These are phyloP conservation scores for Malus hybrid DNA, from an alignment of 331 rosid species.

Conservation along the genomic window DNA sequence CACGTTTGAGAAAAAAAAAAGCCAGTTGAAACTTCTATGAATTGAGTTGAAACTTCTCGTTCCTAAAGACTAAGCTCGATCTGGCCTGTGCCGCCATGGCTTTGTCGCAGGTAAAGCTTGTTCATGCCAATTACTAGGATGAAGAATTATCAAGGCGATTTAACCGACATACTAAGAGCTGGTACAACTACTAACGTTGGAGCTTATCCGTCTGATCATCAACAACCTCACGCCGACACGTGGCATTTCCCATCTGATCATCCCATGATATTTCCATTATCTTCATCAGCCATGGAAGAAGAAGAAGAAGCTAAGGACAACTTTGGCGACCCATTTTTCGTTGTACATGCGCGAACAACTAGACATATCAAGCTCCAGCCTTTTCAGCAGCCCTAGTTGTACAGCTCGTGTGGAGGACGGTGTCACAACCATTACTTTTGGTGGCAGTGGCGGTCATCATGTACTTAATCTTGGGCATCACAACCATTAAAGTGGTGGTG, in stretches of 20 bases:
- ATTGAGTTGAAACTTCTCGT: no score
- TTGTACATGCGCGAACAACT: conserved; percentile 48
- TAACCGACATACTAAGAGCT: conserved; percentile 70
- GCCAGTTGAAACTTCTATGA: no score
- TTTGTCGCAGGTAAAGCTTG: conserved; percentile 3
- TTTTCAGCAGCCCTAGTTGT: conserved; percentile 11
- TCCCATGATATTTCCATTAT: conserved; percentile 30
- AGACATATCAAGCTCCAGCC: conserved; percentile 7
- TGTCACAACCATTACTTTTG: neutral
- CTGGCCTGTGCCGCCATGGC: no score
- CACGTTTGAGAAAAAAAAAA: no score
- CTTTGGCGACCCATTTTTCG: conserved; percentile 81
- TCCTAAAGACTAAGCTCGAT: no score
- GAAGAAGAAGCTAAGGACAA: conserved; percentile 19
- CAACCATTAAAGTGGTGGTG: neutral
- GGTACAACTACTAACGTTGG: conserved; percentile 11
- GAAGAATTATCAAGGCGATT: conserved; percentile 84
- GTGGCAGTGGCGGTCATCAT: neutral
- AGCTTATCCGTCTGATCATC: conserved; percentile 1
- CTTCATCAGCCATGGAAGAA: conserved; percentile 13
- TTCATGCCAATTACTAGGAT: conserved; percentile 21
- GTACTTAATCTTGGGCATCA: neutral
- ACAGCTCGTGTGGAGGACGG: neutral
- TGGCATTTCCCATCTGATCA: conserved; percentile 38
- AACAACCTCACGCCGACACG: neutral